Percentiles rank a stretch among this genome's conserved stretches.
These are phyloP conservation scores for Croton laevigatus DNA, from an alignment of 441 rosid genomes.

Conservation along the genomic window DNA sequence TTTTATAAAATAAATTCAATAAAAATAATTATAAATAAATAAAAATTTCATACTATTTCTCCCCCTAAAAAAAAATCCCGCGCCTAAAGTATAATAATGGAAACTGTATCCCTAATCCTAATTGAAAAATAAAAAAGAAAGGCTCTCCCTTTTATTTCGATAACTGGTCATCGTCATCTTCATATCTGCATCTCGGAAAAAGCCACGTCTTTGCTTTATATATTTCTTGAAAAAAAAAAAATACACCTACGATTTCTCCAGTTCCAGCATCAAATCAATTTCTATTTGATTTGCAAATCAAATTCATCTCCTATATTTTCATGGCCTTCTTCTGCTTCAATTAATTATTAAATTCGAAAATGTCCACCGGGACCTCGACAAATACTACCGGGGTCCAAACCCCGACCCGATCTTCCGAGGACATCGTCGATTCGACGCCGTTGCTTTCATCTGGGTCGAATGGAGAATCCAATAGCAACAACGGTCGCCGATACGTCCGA, in stretches of 20 bases:
- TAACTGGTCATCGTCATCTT: no score
- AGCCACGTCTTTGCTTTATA: no score
- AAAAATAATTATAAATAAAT: no score
- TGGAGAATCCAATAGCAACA: conserved; percentile 21
- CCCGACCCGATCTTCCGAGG: conserved; percentile 48
- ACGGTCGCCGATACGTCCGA: conserved; percentile 41
- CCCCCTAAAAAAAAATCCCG: no score
- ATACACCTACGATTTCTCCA: neutral
- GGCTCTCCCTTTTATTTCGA: no score
- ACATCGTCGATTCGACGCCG: conserved; percentile 65
- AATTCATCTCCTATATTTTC: neutral
- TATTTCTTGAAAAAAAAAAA: neutral
- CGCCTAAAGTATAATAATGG: no score
- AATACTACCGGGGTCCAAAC: conserved; percentile 14
- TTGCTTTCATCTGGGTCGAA: conserved; percentile 41
- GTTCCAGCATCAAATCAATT: neutral
- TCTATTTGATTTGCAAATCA: neutral
- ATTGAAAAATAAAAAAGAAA: no score
- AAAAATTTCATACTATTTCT: no score
- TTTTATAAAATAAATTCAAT: no score
- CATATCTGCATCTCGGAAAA: no score
- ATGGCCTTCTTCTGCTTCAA: conserved; percentile 10
- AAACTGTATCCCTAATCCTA: no score
- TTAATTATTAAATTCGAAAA: conserved; percentile 13
- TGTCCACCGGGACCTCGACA: conserved; percentile 19